Conservation (phyloP, 2,329 filamentous ascomycete genomes). For the Allantophomopsis cytisporea region DNA sequence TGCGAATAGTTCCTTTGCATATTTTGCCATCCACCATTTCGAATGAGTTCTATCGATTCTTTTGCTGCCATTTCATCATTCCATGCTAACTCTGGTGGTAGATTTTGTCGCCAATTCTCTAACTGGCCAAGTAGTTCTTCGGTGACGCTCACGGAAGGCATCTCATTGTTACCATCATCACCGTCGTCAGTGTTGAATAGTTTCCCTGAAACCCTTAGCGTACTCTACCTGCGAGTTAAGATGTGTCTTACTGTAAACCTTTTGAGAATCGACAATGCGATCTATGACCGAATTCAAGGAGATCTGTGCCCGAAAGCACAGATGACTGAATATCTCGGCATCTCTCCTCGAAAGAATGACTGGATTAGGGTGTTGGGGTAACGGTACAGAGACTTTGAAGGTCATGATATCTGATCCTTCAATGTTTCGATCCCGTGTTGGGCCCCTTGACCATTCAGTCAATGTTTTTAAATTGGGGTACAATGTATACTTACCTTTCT, state of each 20-base stretch:
- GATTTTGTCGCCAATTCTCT: neutral
- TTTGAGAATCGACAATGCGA: neutral
- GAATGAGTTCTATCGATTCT: neutral
- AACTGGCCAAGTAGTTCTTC: neutral
- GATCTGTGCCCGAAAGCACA: constrained; percentile 2
- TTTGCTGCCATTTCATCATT: neutral
- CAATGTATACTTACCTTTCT: neutral
- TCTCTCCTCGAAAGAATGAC: neutral
- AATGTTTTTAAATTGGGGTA: neutral
- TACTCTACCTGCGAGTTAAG: neutral
- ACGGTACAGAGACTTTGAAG: constrained; percentile 1
- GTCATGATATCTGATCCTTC: neutral
- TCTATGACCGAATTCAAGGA: neutral
- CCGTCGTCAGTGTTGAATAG: neutral
- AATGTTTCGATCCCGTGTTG: constrained; percentile 1
- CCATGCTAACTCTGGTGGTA: neutral
- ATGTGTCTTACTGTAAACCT: no score
- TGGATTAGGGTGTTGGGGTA: neutral
- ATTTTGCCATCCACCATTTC: neutral
- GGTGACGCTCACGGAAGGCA: neutral
- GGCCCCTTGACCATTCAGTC: neutral
- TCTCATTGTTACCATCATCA: neutral
- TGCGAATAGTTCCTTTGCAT: no score
- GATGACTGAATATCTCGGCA: neutral
- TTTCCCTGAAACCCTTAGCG: neutral